Evolutionary conservation across 805 yeast genomes (phyloP).

Genomic region (Candida palmyrensis): DNA sequence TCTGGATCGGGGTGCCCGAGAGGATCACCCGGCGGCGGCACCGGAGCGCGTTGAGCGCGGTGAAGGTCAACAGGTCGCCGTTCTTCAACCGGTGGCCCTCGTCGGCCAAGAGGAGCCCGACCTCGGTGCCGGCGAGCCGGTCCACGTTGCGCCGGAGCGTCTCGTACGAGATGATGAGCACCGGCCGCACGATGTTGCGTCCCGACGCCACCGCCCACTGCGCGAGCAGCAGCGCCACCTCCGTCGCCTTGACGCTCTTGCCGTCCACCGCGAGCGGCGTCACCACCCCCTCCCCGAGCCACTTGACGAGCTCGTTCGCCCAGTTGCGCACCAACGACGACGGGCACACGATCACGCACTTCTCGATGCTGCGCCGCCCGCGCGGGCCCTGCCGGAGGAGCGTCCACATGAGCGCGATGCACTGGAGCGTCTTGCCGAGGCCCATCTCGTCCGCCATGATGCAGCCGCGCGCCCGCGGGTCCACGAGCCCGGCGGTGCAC

Average conservation of each 20-base stretch:
- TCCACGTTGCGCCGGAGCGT: slow-evolving; percentile 84
- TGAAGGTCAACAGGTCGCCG: slow-evolving; percentile 89
- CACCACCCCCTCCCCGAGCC: slow-evolving; percentile 91
- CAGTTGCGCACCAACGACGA: slow-evolving; percentile 90
- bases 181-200: slow-evolving; percentile 86
- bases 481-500: slow-evolving; percentile 84
- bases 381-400: slow-evolving; percentile 83
- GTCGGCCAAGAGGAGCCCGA: slow-evolving; percentile 73
- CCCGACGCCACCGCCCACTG: slow-evolving; percentile 90
- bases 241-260: slow-evolving; percentile 66
- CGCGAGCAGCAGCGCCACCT: slow-evolving; percentile 60
- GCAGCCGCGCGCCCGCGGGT: slow-evolving; percentile 85
- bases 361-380: slow-evolving; percentile 75
- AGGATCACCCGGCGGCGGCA: slow-evolving; percentile 87
- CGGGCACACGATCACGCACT: slow-evolving; percentile 92
- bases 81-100: slow-evolving; percentile 46
- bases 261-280: slow-evolving; percentile 93
- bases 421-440: slow-evolving; percentile 84
- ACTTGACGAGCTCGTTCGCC: slow-evolving; percentile 93
- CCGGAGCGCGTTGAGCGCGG: slow-evolving; percentile 75
- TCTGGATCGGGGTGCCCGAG: slow-evolving; percentile 96
- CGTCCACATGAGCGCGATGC: slow-evolving; percentile 91
- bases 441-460: slow-evolving; percentile 99
- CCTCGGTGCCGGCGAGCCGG: slow-evolving; percentile 65
- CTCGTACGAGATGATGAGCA: slow-evolving; percentile 89